Conservation (phyloP, 805 yeast genomes). For the Sungouiozyma intestinalis region DNA sequence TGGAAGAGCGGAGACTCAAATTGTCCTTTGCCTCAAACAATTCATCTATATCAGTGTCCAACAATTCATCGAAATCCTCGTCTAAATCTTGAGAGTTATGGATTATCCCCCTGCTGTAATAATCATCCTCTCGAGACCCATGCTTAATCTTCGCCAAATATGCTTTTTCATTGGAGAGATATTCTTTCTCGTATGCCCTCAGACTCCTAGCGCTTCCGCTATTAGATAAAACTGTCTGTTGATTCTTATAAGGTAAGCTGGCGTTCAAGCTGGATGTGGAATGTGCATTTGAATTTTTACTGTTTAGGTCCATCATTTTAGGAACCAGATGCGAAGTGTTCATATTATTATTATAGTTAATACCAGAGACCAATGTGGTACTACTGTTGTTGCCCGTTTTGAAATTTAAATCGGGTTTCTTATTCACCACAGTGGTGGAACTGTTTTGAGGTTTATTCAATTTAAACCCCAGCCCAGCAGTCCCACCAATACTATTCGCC, state of each 20-base stretch:
- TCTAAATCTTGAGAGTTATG: slow-evolving; percentile 25
- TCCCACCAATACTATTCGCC: background rate
- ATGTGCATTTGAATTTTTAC: background rate
- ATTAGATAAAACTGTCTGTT: background rate
- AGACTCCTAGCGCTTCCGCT: slow-evolving; percentile 2
- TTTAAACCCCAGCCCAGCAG: background rate
- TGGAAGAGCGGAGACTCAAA: background rate
- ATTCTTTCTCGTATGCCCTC: slow-evolving; percentile 21
- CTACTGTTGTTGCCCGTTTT: background rate
- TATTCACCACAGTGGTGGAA: background rate
- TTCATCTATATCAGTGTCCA: slow-evolving; percentile 16
- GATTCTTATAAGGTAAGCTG: background rate
- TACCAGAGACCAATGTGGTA: background rate
- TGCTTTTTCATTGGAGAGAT: slow-evolving; percentile 49
- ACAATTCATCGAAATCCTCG: slow-evolving; percentile 28
- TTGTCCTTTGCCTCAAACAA: slow-evolving; percentile 3
- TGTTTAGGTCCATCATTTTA: background rate
- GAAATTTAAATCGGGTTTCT: background rate
- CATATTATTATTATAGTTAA: background rate
- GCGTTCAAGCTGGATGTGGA: background rate
- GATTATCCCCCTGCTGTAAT: slow-evolving; percentile 57
- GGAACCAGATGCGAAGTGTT: background rate
- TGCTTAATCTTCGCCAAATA: slow-evolving; percentile 54
- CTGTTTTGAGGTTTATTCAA: background rate
- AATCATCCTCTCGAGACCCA: slow-evolving; percentile 60